Evolutionary conservation across 305 asterid species (phyloP).

Genomic region (Plantago lanceolata): DNA sequence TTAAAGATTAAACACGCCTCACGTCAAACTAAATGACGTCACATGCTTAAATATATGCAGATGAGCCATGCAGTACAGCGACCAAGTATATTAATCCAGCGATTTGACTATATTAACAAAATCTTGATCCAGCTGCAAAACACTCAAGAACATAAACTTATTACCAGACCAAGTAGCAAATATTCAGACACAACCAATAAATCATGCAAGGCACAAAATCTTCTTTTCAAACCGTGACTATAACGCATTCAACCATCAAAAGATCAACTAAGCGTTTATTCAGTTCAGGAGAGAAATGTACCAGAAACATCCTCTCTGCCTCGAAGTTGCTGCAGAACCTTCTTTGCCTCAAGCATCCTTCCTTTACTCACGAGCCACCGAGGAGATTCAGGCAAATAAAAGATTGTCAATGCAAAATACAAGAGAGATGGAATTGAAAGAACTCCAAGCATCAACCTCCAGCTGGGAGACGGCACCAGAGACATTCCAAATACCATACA

Average conservation of each 20-base stretch:
- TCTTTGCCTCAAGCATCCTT: slow-evolving; percentile 75
- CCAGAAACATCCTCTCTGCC: slow-evolving; percentile 93
- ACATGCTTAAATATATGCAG: no score
- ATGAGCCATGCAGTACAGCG: no score
- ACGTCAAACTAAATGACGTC: no score
- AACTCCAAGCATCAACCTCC: slow-evolving; percentile 90
- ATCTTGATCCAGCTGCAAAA: no score
- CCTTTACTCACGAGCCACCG: slow-evolving; percentile 97
- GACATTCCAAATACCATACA: slow-evolving; percentile 88
- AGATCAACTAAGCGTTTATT: not conserved
- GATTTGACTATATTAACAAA: no score
- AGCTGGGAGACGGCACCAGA: slow-evolving; percentile 57
- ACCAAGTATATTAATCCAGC: no score
- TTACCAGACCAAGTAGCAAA: not conserved
- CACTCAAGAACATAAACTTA: no score
- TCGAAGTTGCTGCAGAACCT: slow-evolving; percentile 69
- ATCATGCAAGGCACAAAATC: slow-evolving; percentile 5
- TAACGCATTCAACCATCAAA: not conserved
- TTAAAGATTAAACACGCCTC: no score
- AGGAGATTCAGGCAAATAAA: slow-evolving; percentile 92
- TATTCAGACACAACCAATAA: not conserved
- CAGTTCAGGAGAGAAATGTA: slow-evolving; percentile 21
- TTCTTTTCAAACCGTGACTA: not conserved
- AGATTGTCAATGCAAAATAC: slow-evolving; percentile 51
- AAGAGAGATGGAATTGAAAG: slow-evolving; percentile 75